Percentiles rank a stretch among this genome's conserved stretches.
Conservation (phyloP, 768 basidiomycete genomes). For the Xerocomellus intermedius region DNA sequence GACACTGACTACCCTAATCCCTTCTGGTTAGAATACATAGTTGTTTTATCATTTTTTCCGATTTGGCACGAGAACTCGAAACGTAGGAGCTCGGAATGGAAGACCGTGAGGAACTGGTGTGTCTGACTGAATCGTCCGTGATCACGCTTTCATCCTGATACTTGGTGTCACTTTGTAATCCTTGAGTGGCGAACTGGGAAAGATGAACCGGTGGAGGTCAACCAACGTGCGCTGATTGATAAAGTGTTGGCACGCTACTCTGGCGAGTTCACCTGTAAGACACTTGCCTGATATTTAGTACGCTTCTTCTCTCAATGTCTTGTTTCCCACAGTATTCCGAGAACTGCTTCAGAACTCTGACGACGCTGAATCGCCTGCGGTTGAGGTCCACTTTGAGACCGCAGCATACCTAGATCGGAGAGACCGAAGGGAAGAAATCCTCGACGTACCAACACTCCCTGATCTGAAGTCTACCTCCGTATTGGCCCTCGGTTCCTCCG, state of each 20-base stretch:
- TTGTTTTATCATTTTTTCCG: too few relatives aligned
- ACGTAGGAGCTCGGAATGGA: too few relatives aligned
- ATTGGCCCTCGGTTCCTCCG: constrained; percentile 10
- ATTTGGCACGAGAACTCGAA: too few relatives aligned
- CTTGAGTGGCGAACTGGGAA: too few relatives aligned
- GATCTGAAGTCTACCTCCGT: not conserved
- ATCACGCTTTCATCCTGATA: too few relatives aligned
- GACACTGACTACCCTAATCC: too few relatives aligned
- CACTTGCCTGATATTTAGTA: too few relatives aligned
- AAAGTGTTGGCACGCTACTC: constrained; percentile 96
- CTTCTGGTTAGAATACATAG: too few relatives aligned
- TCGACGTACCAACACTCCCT: too few relatives aligned
- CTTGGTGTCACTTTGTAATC: too few relatives aligned
- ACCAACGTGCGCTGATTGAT: constrained; percentile 89
- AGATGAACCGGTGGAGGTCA: constrained; percentile 69
- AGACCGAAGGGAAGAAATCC: not conserved
- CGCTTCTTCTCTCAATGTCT: not conserved
- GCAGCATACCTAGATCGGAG: constrained; percentile 34
- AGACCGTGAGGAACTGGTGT: too few relatives aligned
- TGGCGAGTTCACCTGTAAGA: constrained; percentile 78
- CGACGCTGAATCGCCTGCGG: constrained; percentile 72
- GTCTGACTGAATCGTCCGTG: too few relatives aligned
- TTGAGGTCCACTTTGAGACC: constrained; percentile 79
- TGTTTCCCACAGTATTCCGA: constrained; percentile 47
- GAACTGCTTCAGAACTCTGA: constrained; percentile 96